Conservation (phyloP, 768 basidiomycete genomes). For the Harrya chromipes region DNA sequence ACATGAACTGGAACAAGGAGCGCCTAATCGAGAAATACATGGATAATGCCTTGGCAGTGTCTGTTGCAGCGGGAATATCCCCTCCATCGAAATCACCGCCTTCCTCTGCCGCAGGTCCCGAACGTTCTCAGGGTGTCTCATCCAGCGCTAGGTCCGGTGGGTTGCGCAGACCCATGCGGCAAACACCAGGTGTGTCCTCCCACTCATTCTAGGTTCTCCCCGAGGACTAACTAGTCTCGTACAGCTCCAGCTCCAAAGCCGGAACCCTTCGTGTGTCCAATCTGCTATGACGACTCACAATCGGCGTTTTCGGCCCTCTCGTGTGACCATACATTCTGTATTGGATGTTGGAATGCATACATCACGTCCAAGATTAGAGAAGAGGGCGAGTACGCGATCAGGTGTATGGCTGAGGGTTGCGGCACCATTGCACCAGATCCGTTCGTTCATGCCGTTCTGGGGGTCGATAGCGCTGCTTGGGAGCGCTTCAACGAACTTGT, state of each 20-base stretch:
- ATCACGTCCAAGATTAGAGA: constrained; percentile 75
- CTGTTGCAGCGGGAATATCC: constrained; percentile 71
- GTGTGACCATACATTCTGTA: constrained; percentile 86
- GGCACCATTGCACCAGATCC: constrained; percentile 59
- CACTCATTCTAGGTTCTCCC: neutral
- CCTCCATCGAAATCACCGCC: constrained; percentile 27
- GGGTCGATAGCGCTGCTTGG: constrained; percentile 52
- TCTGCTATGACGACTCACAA: constrained; percentile 84
- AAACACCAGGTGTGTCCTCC: constrained; percentile 21
- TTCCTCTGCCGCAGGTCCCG: constrained; percentile 29
- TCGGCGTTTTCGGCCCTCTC: constrained; percentile 69
- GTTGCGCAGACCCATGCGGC: constrained; percentile 30
- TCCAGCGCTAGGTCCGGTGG: constrained; percentile 23
- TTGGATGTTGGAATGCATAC: constrained; percentile 82
- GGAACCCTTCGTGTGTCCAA: constrained; percentile 80
- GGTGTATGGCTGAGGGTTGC: constrained; percentile 83
- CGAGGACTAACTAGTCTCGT: neutral
- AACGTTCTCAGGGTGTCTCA: constrained; percentile 30
- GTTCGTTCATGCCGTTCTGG: constrained; percentile 57
- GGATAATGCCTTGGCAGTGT: constrained; percentile 78
- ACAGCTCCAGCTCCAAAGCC: constrained; percentile 27
- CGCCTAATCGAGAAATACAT: constrained; percentile 95
- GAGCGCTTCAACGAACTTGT: constrained; percentile 83
- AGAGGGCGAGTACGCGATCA: constrained; percentile 69
- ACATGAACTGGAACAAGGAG: constrained; percentile 95